A percentile compares a stretch with the other conserved stretches of the same genome.
phyloP scores from a whole-genome alignment of 371 early-diverging fungal species.

The Neoconidiobolus thromboides region DNA sequence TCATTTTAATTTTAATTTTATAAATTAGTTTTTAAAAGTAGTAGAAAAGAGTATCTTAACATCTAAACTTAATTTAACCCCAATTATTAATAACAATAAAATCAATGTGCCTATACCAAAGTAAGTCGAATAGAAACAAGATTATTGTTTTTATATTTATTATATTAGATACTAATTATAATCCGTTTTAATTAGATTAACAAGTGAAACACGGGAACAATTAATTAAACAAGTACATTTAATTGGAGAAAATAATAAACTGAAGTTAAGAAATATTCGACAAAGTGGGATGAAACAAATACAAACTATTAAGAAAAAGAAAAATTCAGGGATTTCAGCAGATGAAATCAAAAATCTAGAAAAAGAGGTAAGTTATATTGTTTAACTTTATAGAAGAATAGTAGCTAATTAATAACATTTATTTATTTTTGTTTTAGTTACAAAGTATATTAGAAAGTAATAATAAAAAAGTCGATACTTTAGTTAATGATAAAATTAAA shows the following conservation, averaged over 20 bases:
- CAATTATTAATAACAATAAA: conserved; percentile 43
- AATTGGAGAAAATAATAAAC: not conserved
- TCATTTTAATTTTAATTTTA: not conserved
- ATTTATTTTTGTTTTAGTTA: too few species aligned
- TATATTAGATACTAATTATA: not conserved
- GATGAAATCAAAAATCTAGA: conserved; percentile 2
- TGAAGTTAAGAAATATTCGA: not conserved
- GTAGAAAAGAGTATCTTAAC: conserved; percentile 71
- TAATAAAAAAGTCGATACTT: too few species aligned
- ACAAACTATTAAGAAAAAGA: not conserved
- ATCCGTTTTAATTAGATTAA: not conserved
- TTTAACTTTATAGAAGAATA: too few species aligned
- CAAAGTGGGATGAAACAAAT: conserved; percentile 2
- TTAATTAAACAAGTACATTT: not conserved
- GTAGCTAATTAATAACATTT: too few species aligned
- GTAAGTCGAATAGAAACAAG: conserved; percentile 17
- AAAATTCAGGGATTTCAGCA: not conserved
- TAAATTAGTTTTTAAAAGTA: conserved; percentile 28
- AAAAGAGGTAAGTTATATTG: conserved; percentile 1
- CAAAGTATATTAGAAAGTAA: too few species aligned
- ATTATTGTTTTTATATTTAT: not conserved
- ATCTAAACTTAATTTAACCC: conserved; percentile 64
- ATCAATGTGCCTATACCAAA: conserved; percentile 74
- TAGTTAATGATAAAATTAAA: too few species aligned
- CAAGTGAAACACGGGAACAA: not conserved